Evolutionary conservation across 2,329 filamentous ascomycete genomes (phyloP).

Genomic region (Sarocladium strictum): DNA sequence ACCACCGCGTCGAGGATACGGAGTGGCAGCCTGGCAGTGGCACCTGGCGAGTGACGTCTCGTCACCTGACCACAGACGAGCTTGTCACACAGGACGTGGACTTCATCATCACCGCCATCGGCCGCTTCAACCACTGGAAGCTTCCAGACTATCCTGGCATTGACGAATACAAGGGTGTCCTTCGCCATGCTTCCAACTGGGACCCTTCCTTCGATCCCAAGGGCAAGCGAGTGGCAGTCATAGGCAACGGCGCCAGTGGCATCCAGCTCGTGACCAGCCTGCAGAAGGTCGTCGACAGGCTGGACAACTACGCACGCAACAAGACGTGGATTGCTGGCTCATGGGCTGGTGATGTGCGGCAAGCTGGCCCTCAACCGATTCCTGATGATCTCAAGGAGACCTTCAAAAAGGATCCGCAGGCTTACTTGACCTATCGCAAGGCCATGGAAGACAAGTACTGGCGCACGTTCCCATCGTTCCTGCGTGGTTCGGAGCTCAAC

Average conservation of each 20-base stretch:
- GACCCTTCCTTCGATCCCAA: conserved; percentile 39
- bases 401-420: not conserved
- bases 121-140: conserved; percentile 31
- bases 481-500: conserved; percentile 48
- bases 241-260: conserved; percentile 50
- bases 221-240: conserved; percentile 46
- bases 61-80: not conserved
- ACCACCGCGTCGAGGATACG: conserved; percentile 23
- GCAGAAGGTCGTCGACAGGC: conserved; percentile 23
- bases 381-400: conserved; percentile 33
- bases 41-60: conserved; percentile 10
- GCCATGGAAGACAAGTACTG: conserved; percentile 56
- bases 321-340: conserved; percentile 37
- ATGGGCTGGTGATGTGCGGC: conserved; percentile 50
- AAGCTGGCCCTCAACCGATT: conserved; percentile 50
- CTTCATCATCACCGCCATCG: conserved; percentile 12
- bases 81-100: conserved; percentile 8
- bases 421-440: conserved; percentile 32
- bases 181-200: conserved; percentile 49
- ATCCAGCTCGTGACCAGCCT: conserved; percentile 42
- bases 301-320: conserved; percentile 35
- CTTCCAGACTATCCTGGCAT: conserved; percentile 43
- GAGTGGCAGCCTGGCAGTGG: conserved; percentile 3
- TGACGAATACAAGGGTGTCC: conserved; percentile 37
- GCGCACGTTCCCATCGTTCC: conserved; percentile 45